Conservation (phyloP, 805 yeast species). For the Saturnispora diversa region DNA sequence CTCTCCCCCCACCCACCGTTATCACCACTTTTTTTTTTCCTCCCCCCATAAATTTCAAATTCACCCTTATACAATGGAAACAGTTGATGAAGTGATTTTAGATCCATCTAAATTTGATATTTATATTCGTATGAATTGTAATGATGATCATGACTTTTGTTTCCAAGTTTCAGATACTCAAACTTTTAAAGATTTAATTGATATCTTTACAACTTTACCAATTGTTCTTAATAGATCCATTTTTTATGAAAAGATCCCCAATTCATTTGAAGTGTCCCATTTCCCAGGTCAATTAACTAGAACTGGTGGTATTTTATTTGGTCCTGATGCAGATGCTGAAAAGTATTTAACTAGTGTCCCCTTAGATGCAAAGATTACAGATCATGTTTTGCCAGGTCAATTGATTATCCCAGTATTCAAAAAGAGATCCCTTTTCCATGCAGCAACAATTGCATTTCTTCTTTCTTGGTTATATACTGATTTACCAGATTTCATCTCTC, state of each 20-base stretch:
- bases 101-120: conserved; percentile 31
- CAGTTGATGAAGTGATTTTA: conserved; percentile 2
- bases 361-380: conserved; percentile 43
- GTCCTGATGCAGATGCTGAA: conserved; percentile 44
- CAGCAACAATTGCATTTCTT: conserved; percentile 34
- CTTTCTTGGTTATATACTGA: conserved; percentile 84
- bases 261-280: conserved; percentile 51
- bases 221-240: conserved; percentile 72
- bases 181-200: conserved; percentile 50
- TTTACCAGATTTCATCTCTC: conserved; percentile 79
- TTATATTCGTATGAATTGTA: conserved; percentile 78
- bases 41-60: neutral
- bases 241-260: conserved; percentile 59
- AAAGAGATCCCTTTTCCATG: conserved; percentile 35
- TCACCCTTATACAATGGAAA: conserved; percentile 2
- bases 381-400: conserved; percentile 84
- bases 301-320: conserved; percentile 72
- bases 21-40: neutral
- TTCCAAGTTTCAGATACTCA: conserved; percentile 59
- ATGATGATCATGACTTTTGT: conserved; percentile 82
- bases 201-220: conserved; percentile 60
- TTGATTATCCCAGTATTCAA: conserved; percentile 70
- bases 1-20: neutral
- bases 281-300: conserved; percentile 79
- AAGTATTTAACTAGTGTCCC: conserved; percentile 39